Conservation (phyloP, 495 filamentous ascomycete genomes). For the Neurospora africana region DNA sequence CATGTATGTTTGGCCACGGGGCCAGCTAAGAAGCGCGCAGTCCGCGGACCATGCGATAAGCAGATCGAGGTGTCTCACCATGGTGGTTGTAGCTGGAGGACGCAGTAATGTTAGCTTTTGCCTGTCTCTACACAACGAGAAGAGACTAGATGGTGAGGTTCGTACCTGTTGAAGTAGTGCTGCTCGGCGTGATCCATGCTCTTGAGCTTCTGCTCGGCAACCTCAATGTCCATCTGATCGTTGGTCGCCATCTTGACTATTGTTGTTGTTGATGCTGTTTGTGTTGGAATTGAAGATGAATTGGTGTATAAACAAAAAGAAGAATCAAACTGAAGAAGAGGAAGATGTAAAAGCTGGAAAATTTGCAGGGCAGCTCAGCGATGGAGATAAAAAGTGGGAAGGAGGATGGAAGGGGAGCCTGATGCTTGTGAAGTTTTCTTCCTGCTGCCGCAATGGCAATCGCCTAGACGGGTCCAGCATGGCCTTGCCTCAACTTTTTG, state of each 20-base stretch:
- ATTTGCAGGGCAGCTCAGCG: background rate
- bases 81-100: slow-evolving; percentile 80
- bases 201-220: slow-evolving; percentile 42
- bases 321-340: background rate
- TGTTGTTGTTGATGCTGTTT: background rate
- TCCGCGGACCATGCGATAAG: slow-evolving; percentile 3
- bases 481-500: slow-evolving; percentile 1
- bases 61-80: slow-evolving; percentile 46
- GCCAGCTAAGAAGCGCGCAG: slow-evolving; percentile 4
- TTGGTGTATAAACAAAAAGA: background rate
- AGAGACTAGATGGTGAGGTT: background rate
- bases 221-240: slow-evolving; percentile 34
- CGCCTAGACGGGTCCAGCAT: slow-evolving; percentile 1
- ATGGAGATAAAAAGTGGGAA: slow-evolving; percentile 1
- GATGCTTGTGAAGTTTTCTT: slow-evolving; percentile 1
- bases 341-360: background rate
- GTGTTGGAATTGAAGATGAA: background rate
- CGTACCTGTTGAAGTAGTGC: slow-evolving; percentile 94
- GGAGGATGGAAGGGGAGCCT: background rate
- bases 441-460: slow-evolving; percentile 1
- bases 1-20: background rate
- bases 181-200: slow-evolving; percentile 79
- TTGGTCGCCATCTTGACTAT: slow-evolving; percentile 26
- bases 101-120: slow-evolving; percentile 5
- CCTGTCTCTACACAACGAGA: background rate